Evolutionary conservation across 768 basidiomycete genomes (phyloP), one percentile per base, ranked within the genome.

Genomic region (Psilocybe azurescens): DNA sequence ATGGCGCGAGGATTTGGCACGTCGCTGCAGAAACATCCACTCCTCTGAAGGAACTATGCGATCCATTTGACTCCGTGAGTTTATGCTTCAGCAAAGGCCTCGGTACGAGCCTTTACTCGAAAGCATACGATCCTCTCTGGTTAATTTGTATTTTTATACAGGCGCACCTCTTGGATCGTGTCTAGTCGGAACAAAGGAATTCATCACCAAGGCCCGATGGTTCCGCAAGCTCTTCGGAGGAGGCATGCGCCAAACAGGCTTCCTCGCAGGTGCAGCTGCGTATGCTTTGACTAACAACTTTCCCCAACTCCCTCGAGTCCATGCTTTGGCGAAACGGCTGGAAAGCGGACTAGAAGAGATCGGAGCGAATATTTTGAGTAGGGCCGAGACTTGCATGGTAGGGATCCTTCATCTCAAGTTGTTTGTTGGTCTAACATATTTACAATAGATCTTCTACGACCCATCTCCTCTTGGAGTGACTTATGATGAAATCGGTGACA

Each of bases 31-130:
- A 89, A 75, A 90, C 89, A 1, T 81, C 79, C 6, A 85, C 77
- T 8, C 73, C 88, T 1, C 71, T 99, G 52, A 86, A 87, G 57
- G 89, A 90, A 62, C 85, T 98, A 7, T 91, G 91, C 70, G 87
- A 82, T 24, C 95, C 95, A 0, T 97, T 98, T 75, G 96, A 99
- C 72, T 89, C 93, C 0, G 87, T 95, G 69, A 95, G 92, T 64
- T 73, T 97, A n/a, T 99, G 97, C 81, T 88, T 99, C 75, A 96
- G 94, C 79, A 99, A 99, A 78, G 97, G 96, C 44, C 83, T 99
- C 51, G 96, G 96, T 94, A 63, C 60, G 79, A 73, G 24, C 20
- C 41, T 47, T 58, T 47, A 50, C 6, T 53, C 38, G 29, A 54
- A 44, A 36, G n/a, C 55, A 18, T 36, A 14, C 47, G 47, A 10